A percentile compares a stretch with the other conserved stretches of the same genome.
These are phyloP conservation scores for Gastrolobium bilobum DNA, from an alignment of 306 rosid genomes.

Conservation along the genomic window DNA sequence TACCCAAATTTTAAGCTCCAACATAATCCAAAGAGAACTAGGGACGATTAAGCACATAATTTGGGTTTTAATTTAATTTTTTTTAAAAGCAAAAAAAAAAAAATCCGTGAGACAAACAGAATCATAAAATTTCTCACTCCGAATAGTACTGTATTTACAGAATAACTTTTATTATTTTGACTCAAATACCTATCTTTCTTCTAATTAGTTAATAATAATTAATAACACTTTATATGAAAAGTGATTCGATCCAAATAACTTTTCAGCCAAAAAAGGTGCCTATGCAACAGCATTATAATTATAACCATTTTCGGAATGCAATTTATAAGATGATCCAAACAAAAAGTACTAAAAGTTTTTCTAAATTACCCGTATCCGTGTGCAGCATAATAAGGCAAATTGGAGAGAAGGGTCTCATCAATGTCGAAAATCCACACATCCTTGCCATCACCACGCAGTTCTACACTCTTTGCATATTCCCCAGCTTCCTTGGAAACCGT, in stretches of 20 bases:
- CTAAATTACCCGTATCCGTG: slow-evolving; percentile 79
- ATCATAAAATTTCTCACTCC: background rate
- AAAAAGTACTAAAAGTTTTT: background rate
- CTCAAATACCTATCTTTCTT: background rate
- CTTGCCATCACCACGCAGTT: slow-evolving; percentile 68
- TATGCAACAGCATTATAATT: background rate
- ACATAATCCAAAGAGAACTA: background rate
- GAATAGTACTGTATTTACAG: background rate
- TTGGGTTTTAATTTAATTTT: background rate
- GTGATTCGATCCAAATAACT: background rate
- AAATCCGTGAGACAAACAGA: background rate
- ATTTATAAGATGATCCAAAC: background rate
- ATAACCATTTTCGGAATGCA: background rate
- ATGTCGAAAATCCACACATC: slow-evolving; percentile 91
- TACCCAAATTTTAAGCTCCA: slow-evolving; percentile 21
- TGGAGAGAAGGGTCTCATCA: slow-evolving; percentile 89
- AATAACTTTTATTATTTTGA: background rate
- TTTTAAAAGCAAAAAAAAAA: too few relatives aligned
- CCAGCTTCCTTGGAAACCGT: slow-evolving; percentile 72
- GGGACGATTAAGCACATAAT: background rate
- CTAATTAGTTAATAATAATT: background rate
- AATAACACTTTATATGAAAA: background rate
- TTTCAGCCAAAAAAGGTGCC: background rate
- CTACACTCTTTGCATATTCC: slow-evolving; percentile 62
- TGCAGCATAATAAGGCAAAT: slow-evolving; percentile 83